Evolutionary conservation across 192 early-diverging fungal genomes (phyloP).

Genomic region (Podila clonocystis): DNA sequence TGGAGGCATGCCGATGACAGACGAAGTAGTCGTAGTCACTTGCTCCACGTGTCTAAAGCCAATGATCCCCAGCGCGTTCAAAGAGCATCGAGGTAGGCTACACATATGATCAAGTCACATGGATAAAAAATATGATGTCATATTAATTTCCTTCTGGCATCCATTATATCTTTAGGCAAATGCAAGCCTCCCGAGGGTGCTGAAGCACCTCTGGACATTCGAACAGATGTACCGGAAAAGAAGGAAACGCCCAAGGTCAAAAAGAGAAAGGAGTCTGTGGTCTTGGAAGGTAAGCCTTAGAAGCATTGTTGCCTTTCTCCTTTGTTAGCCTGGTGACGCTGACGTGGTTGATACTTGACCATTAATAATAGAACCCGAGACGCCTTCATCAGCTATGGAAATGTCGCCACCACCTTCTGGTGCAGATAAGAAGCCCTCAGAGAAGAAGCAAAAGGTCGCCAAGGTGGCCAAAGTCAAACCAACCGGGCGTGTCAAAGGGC

Average conservation of each 20-base stretch:
- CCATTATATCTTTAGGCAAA: conserved; percentile 5
- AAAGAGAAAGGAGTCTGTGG: conserved; percentile 39
- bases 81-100: conserved; percentile 66
- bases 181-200: conserved; percentile 18
- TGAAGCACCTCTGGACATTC: conserved; percentile 12
- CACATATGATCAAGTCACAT: neutral
- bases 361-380: conserved; percentile 26
- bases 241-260: conserved; percentile 35
- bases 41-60: conserved; percentile 75
- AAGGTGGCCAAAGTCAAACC: conserved; percentile 65
- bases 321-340: neutral
- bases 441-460: conserved; percentile 66
- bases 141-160: neutral
- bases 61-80: conserved; percentile 68
- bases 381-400: conserved; percentile 25
- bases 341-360: no score
- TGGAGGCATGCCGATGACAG: conserved; percentile 66
- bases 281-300: conserved; percentile 40
- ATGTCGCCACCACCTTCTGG: conserved; percentile 47
- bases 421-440: conserved; percentile 39
- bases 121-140: conserved; percentile 2
- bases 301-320: neutral
- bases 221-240: conserved; percentile 38
- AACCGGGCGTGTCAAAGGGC: conserved; percentile 62
- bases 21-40: conserved; percentile 69